Conservation (phyloP, 2,329 filamentous ascomycete species). For the Aspergillus novofumigatus region DNA sequence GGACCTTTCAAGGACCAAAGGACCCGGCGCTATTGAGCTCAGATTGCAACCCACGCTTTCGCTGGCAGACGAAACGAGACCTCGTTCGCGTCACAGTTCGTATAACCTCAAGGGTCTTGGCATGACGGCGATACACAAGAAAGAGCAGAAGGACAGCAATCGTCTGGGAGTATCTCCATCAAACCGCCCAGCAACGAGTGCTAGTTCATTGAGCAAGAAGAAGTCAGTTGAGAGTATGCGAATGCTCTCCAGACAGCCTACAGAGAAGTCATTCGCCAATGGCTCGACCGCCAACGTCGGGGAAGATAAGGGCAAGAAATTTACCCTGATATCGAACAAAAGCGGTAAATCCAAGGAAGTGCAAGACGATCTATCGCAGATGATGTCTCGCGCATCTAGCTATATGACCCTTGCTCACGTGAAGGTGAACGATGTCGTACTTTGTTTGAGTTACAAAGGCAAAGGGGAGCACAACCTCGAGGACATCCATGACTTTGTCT, state of each 20-base stretch:
- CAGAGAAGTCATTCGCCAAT: constrained; percentile 35
- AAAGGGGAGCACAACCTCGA: constrained; percentile 93
- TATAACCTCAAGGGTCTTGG: constrained; percentile 29
- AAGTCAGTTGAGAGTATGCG: constrained; percentile 41
- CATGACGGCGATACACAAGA: constrained; percentile 31
- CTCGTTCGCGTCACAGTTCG: constrained; percentile 26
- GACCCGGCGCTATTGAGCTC: constrained; percentile 72
- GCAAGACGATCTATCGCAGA: constrained; percentile 88
- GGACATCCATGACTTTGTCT: constrained; percentile 96
- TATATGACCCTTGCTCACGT: constrained; percentile 98
- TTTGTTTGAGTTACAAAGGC: constrained; percentile 95
- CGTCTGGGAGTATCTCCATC: constrained; percentile 18
- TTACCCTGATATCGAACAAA: constrained; percentile 41
- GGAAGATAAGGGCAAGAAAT: constrained; percentile 48
- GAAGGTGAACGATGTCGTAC: constrained; percentile 88
- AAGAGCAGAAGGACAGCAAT: constrained; percentile 16
- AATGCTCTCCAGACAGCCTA: constrained; percentile 30
- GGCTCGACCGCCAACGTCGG: constrained; percentile 23
- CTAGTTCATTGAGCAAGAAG: constrained; percentile 33
- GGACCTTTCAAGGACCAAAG: constrained; percentile 55
- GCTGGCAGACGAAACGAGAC: constrained; percentile 40
- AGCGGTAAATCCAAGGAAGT: constrained; percentile 58
- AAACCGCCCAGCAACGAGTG: constrained; percentile 28
- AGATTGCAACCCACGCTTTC: constrained; percentile 78
- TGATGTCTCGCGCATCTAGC: constrained; percentile 91